Evolutionary conservation across 2,329 filamentous ascomycete species (phyloP).

Genomic region (Ophiobolus disseminans): DNA sequence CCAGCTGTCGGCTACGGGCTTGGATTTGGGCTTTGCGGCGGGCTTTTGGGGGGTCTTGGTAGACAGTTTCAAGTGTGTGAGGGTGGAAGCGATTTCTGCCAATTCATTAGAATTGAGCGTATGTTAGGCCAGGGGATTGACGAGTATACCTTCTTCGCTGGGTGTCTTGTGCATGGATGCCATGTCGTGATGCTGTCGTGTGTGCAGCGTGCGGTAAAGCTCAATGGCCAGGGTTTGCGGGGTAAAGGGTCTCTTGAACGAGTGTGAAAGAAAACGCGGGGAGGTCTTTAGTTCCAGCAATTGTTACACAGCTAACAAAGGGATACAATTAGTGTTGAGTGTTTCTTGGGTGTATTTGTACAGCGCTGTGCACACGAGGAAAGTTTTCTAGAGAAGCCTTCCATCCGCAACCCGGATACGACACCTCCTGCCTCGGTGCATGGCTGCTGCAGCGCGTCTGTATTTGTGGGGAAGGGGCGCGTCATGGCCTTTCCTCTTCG

Average conservation of each 20-base stretch:
- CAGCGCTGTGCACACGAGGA: neutral
- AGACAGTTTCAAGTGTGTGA: conserved; percentile 46
- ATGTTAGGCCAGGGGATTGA: neutral
- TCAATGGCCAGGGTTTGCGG: conserved; percentile 9
- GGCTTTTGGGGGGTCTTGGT: conserved; percentile 41
- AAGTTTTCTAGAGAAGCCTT: neutral
- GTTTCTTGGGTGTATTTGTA: neutral
- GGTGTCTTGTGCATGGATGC: conserved; percentile 23
- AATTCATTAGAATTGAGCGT: neutral
- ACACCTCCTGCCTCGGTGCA: neutral
- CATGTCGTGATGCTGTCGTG: conserved; percentile 15
- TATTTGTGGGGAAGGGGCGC: conserved; percentile 17
- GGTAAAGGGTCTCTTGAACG: conserved; percentile 5
- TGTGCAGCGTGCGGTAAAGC: neutral
- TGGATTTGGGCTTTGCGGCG: conserved; percentile 43
- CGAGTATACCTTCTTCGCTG: conserved; percentile 22
- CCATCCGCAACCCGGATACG: neutral
- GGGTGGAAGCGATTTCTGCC: conserved; percentile 47
- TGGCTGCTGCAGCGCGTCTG: neutral
- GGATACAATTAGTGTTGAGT: neutral
- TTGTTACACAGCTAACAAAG: neutral
- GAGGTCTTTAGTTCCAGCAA: neutral
- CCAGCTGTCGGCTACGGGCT: conserved; percentile 72
- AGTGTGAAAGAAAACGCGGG: conserved; percentile 3
- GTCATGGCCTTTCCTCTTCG: conserved; percentile 7